Percentiles rank a stretch among this genome's conserved stretches.
Evolutionary conservation across 257 asterid species (phyloP).

Genomic region (Eustoma russellianum): DNA sequence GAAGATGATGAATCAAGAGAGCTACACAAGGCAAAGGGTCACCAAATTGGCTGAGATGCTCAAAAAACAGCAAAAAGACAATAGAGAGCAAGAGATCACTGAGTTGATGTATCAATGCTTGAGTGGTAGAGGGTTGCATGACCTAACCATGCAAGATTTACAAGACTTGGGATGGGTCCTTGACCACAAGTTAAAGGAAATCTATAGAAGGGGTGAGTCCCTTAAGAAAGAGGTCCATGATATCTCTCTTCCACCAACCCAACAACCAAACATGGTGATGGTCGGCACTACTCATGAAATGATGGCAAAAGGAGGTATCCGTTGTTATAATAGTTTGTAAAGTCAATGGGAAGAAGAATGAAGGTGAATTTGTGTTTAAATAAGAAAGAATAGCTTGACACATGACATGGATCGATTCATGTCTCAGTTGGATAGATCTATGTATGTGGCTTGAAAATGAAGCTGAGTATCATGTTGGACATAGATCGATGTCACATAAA

Average conservation of each 20-base stretch:
- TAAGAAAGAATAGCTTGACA: no score
- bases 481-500: no score
- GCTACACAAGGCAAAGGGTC: conserved; percentile 50
- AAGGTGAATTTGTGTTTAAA: no score
- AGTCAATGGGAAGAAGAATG: no score
- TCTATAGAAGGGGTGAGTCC: conserved; percentile 43
- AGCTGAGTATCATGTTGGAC: no score
- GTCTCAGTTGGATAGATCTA: no score
- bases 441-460: no score
- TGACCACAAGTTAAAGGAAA: conserved; percentile 54
- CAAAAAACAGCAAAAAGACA: conserved; percentile 57
- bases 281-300: not conserved
- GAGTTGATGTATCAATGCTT: conserved; percentile 61
- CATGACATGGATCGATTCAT: no score
- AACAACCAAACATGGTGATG: not conserved
- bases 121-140: conserved; percentile 43
- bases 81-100: conserved; percentile 61
- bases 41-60: conserved; percentile 57
- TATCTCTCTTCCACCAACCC: not conserved
- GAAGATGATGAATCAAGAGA: conserved; percentile 79
- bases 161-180: conserved; percentile 57
- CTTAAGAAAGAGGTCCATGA: conserved; percentile 25
- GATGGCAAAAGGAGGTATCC: not conserved
- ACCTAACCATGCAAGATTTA: conserved; percentile 37
- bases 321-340: no score